Evolutionary conservation across 2,329 filamentous ascomycete genomes (phyloP).

Genomic region (Talaromyces amestolkiae): DNA sequence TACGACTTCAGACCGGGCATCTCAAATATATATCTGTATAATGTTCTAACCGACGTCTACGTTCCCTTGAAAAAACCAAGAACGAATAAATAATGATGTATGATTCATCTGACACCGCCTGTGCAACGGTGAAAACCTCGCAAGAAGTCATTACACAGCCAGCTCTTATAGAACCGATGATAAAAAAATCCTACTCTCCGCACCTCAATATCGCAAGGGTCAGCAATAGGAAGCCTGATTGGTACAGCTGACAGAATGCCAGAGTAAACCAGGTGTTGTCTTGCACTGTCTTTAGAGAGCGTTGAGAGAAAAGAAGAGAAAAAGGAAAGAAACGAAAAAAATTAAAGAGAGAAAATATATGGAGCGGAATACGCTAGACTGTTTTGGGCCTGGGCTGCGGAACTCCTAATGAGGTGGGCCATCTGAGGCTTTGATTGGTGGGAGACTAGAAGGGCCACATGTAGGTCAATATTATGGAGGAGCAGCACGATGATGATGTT

Average conservation of each 20-base stretch:
- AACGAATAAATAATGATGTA: constrained; percentile 51
- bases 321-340: constrained; percentile 24
- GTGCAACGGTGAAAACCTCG: constrained; percentile 56
- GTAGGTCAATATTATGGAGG: constrained; percentile 1
- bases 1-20: constrained; percentile 11
- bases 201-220: constrained; percentile 60
- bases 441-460: constrained; percentile 15
- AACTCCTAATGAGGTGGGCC: background rate
- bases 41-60: background rate
- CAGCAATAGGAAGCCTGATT: constrained; percentile 61
- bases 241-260: constrained; percentile 66
- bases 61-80: constrained; percentile 9
- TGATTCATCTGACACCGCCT: constrained; percentile 82
- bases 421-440: constrained; percentile 12
- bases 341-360: constrained; percentile 24
- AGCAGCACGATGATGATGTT: background rate
- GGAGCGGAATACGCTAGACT: constrained; percentile 29
- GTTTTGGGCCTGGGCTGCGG: constrained; percentile 21
- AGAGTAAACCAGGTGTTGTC: constrained; percentile 60
- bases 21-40: constrained; percentile 20
- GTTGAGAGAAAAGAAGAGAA: constrained; percentile 44
- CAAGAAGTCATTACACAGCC: constrained; percentile 56
- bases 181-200: constrained; percentile 51
- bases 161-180: constrained; percentile 66
- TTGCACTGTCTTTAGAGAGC: constrained; percentile 88